Evolutionary conservation across 345 rosid genomes (phyloP).

Genomic region (Aquilaria malaccensis): DNA sequence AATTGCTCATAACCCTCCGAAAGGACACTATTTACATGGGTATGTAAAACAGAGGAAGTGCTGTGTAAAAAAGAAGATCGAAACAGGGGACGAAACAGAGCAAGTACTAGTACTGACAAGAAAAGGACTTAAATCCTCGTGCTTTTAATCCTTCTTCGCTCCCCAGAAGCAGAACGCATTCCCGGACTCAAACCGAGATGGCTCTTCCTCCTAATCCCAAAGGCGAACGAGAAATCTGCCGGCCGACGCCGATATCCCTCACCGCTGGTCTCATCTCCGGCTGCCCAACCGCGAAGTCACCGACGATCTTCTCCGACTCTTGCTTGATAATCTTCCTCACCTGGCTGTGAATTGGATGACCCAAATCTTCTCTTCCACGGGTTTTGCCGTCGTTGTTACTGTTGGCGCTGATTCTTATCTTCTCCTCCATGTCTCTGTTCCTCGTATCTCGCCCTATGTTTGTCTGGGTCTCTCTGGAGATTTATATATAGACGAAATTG

Average conservation of each 20-base stretch:
- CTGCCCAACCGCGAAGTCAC: conserved; percentile 18
- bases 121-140: conserved; percentile 9
- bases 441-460: no score
- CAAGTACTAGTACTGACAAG: background rate
- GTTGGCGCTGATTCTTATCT: background rate
- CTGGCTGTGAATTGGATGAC: conserved; percentile 27
- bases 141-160: no score
- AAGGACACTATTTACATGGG: background rate
- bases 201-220: conserved; percentile 23
- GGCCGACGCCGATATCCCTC: conserved; percentile 15
- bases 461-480: no score
- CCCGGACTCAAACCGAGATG: conserved; percentile 16
- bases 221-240: conserved; percentile 27
- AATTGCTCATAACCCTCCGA: no score
- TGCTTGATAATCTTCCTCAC: conserved; percentile 33
- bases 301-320: conserved; percentile 15
- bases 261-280: conserved; percentile 28
- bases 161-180: no score
- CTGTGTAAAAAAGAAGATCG: background rate
- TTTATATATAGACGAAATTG: no score
- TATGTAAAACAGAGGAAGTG: background rate
- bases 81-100: background rate
- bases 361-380: conserved; percentile 5
- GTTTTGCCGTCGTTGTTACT: background rate
- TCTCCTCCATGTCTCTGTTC: background rate